phyloP scores from a whole-genome alignment of 1,284 basidiomycete species.

The Tetrapyrgos nigripes region DNA sequence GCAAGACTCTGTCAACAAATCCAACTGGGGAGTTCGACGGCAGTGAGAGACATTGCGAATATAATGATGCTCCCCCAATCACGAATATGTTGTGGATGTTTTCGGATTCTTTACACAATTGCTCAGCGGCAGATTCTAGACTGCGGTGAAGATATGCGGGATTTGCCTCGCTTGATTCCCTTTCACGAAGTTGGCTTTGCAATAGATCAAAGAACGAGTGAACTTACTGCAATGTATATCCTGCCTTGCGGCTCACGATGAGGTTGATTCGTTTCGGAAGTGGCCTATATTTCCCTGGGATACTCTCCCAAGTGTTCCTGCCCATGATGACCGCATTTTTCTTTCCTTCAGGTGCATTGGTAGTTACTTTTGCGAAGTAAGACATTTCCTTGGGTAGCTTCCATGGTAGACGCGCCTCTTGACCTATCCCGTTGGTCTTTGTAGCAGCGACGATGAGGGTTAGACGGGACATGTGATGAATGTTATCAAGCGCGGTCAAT shows the following conservation, averaged over 20 bases:
- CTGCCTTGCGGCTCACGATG: conserved; percentile 74
- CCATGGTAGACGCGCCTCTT: conserved; percentile 86
- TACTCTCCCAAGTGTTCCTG: conserved; percentile 97
- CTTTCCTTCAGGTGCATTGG: conserved; percentile 57
- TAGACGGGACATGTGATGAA: conserved; percentile 58
- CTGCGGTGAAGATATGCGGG: conserved; percentile 34
- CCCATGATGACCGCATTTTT: conserved; percentile 95
- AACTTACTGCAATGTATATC: conserved; percentile 68
- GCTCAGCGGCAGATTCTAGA: conserved; percentile 32
- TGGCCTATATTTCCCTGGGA: conserved; percentile 89
- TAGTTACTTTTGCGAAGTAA: conserved; percentile 89
- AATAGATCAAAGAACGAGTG: neutral
- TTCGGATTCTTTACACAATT: conserved; percentile 20
- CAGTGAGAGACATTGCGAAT: conserved; percentile 69
- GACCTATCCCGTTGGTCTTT: conserved; percentile 87
- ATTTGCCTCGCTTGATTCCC: conserved; percentile 9
- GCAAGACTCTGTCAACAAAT: conserved; percentile 79
- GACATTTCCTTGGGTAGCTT: conserved; percentile 89
- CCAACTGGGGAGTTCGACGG: conserved; percentile 38
- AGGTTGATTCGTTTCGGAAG: conserved; percentile 82
- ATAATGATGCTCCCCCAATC: conserved; percentile 91
- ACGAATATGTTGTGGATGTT: conserved; percentile 70
- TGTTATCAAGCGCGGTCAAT: neutral
- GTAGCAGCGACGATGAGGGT: conserved; percentile 96
- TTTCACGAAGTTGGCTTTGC: neutral